Percentiles rank a stretch among this genome's conserved stretches.
phyloP scores from a whole-genome alignment of 1,139 yeast genomes.

The Maudiozyma humilis region DNA sequence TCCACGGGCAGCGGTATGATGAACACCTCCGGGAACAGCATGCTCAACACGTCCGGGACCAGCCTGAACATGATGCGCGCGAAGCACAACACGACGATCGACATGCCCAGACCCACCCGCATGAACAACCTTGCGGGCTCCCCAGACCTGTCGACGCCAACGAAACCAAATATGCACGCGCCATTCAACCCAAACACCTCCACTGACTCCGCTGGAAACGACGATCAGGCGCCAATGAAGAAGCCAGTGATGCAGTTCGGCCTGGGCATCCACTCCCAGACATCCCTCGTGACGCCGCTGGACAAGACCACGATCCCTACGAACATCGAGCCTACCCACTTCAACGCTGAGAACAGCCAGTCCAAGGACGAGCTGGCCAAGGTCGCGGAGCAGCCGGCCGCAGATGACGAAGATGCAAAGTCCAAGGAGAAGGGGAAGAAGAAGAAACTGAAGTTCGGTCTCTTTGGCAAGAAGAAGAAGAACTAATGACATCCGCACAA shows the following conservation, averaged over 20 bases:
- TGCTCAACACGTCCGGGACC: conserved; percentile 1
- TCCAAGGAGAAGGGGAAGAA: conserved; percentile 12
- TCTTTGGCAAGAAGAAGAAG: conserved; percentile 21
- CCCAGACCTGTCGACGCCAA: not conserved
- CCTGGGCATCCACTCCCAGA: not conserved
- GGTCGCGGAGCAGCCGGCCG: not conserved
- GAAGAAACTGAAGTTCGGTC: conserved; percentile 22
- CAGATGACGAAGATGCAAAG: conserved; percentile 1
- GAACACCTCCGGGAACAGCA: conserved; percentile 1
- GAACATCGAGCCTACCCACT: conserved; percentile 5
- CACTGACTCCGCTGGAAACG: not conserved
- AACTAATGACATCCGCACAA: too few relatives aligned
- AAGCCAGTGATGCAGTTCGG: conserved; percentile 8
- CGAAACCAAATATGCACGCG: not conserved
- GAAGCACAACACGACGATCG: not conserved
- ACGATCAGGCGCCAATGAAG: not conserved
- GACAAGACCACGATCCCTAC: conserved; percentile 7
- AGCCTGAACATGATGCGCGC: conserved; percentile 3
- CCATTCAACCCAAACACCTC: conserved; percentile 4
- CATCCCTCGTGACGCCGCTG: conserved; percentile 5
- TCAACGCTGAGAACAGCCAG: not conserved
- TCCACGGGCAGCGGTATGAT: not conserved
- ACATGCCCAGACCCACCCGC: conserved; percentile 6
- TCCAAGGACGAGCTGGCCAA: not conserved
- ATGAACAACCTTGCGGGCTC: not conserved